Evolutionary conservation across 768 basidiomycete species (phyloP), one percentile per base, ranked within the genome.

Genomic region (Brasilioporus rufonigricans): DNA sequence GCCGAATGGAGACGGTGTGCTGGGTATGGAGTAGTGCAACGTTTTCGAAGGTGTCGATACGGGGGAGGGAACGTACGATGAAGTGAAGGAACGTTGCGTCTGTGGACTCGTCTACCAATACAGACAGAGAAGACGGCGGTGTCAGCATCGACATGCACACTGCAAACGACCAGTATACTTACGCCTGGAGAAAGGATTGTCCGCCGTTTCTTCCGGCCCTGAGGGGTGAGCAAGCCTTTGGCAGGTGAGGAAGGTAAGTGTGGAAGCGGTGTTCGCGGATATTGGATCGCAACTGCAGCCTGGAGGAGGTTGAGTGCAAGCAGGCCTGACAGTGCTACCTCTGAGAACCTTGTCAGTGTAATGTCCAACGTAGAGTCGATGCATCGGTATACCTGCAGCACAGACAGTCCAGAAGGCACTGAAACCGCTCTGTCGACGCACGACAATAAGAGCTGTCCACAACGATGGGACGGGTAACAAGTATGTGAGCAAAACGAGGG

Each of bases 1-100:
- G 49, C 73, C 56, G 55, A 74, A 60, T 0, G 76, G 71, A n/a
- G 76, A 73, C 0, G 75, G 68, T 2, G 74, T 73, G 23, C 73
- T 74, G 16, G 70, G 70, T 58, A 70, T 67, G 24, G 71, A 64
- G 53, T 71, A 71, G 3, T 67, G 62, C 52, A 70, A 46, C 36
- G 69, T 73, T 23, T 66, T 70, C 23, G 70, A 71, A 27, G 64
- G 71, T 1, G 70, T 70, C 53, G 68, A 73, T 14, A 52, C 58
- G 23, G 65, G 69, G 51, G 69, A 71, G 32, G 53, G 36, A 44
- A 62, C 61, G 52, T 72, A 67, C 61, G 68, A 68, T 44, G 70
- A 61, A 45, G 59, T 44, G 40, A 69, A 62, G 23, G 71, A 64
- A 29, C 66, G 64, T 38, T 72, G 71, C 1, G 52, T 36, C 43